Base-by-base conservation (phyloP, 371 early-diverging fungal genomes). In the Haplosporangium sp. region DNA sequence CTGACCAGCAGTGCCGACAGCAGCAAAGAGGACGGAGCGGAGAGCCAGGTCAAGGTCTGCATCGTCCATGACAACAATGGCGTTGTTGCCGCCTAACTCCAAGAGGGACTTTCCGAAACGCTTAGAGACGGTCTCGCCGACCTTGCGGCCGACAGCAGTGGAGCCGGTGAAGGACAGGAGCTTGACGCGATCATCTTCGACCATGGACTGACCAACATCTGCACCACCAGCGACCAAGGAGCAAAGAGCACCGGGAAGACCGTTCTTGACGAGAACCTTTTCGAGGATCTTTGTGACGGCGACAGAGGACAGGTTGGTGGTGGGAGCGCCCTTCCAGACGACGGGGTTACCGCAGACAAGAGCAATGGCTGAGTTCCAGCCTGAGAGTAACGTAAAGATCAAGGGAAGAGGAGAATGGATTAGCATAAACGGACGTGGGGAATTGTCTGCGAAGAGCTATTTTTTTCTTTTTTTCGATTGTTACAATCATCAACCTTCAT, bases 81-180 rank as follows among this genome's bases (percentile, higher is more conserved):
- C 97, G 69, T 98, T 98, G 89, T 98, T 98, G 29, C 98, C 98
- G 53, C 98, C 98, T 16, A 98, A 87, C 82, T 98, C 98, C 48
- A 98, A 77, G 40, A 98, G 84, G 18, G 89, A 84, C 82, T 91
- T 90, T 59, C 97, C 98, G 70, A 97, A 98, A 3, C 98, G 87
- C 54, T 89, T 86, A 77, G 97, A 96, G 16, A 97, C 95, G 9
- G 87, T 81, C 59, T 88, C 81, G 6, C 90, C 95, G 14, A 95
- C 93, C 62, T 90, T 82, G 69, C 91, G 88, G 29, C 95, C 95
- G 7, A 91, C 88, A 16, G 88, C 81, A 18, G 97, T 96, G 42
- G 94, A 94, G 0, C 97, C 97, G 6, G 97, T 97, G 72, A 97
- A 97, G 7, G 94, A 93, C 46, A 97, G 79, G n/a, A 96, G 81